A percentile compares a stretch with the other conserved stretches of the same genome.
These are phyloP conservation scores for Xerocomus potaroensis DNA, from an alignment of 768 basidiomycete species.

Conservation along the genomic window DNA sequence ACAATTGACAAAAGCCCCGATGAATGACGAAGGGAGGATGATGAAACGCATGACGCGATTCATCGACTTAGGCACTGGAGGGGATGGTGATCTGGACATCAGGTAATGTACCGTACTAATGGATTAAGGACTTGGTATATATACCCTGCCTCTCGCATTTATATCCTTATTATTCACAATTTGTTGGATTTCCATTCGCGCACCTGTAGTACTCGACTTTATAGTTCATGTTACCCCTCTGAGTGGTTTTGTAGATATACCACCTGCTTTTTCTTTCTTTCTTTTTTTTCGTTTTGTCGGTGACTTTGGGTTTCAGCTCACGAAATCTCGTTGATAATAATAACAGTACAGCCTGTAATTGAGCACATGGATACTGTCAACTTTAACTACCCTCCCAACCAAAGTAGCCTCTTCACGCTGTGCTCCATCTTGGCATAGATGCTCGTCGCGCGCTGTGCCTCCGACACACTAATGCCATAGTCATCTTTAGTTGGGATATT, in stretches of 20 bases:
- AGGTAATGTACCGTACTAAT: constrained; percentile 26
- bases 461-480: constrained; percentile 51
- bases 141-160: constrained; percentile 9
- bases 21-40: constrained; percentile 44
- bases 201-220: constrained; percentile 18
- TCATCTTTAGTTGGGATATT: not conserved
- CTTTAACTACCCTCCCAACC: constrained; percentile 64
- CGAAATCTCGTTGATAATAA: constrained; percentile 9
- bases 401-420: constrained; percentile 83
- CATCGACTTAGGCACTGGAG: constrained; percentile 56
- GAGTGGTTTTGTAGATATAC: constrained; percentile 1
- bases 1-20: constrained; percentile 7
- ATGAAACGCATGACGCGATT: constrained; percentile 78
- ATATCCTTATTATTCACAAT: constrained; percentile 15
- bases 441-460: constrained; percentile 82
- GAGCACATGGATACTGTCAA: not conserved
- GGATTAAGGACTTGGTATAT: constrained; percentile 15
- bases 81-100: constrained; percentile 28
- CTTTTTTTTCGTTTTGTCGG: constrained; percentile 17
- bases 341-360: constrained; percentile 16
- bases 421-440: constrained; percentile 93
- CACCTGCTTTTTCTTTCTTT: not conserved
- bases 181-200: constrained; percentile 15
- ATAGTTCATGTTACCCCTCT: constrained; percentile 10
- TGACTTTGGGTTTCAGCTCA: constrained; percentile 1